Evolutionary conservation across 352 stramenopile genomes (phyloP).

Genomic region (Pythium grandisporangium): DNA sequence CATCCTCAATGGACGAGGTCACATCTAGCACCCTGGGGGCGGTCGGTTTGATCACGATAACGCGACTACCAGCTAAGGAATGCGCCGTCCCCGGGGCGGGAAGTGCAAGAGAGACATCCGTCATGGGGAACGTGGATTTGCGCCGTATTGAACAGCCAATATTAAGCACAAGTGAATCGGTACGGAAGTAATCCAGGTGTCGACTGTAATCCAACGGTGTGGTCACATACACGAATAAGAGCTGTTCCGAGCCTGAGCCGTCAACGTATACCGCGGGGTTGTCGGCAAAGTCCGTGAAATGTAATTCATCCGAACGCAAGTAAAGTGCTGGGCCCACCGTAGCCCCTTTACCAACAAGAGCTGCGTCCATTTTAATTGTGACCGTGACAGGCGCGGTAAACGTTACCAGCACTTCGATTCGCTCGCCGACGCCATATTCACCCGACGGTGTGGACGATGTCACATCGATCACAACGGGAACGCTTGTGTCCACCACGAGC

Average conservation of each 20-base stretch:
- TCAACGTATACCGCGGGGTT: slow-evolving; percentile 35
- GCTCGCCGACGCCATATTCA: slow-evolving; percentile 55
- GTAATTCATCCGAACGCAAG: slow-evolving; percentile 42
- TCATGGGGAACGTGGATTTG: slow-evolving; percentile 34
- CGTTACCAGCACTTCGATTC: slow-evolving; percentile 31
- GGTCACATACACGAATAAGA: slow-evolving; percentile 51
- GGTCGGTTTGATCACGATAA: slow-evolving; percentile 49
- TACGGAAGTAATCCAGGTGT: slow-evolving; percentile 50
- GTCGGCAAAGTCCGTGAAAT: slow-evolving; percentile 24
- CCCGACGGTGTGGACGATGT: slow-evolving; percentile 30
- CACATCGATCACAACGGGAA: slow-evolving; percentile 27
- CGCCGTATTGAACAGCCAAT: slow-evolving; percentile 22
- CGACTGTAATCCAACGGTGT: slow-evolving; percentile 44
- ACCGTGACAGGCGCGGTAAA: slow-evolving; percentile 45
- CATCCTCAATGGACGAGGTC: slow-evolving; percentile 22
- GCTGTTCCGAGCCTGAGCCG: slow-evolving; percentile 31
- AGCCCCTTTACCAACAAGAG: too few relatives aligned
- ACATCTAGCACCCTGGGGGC: slow-evolving; percentile 27
- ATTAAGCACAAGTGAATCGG: slow-evolving; percentile 25
- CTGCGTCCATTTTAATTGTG: slow-evolving; percentile 3
- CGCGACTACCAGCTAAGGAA: slow-evolving; percentile 33
- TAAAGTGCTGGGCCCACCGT: slow-evolving; percentile 19
- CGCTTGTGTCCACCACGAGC: slow-evolving; percentile 40
- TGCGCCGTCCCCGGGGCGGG: slow-evolving; percentile 23
- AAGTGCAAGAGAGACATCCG: slow-evolving; percentile 29